phyloP scores from a whole-genome alignment of 2,329 filamentous ascomycete species.

The Periglandula ipomoeae region DNA sequence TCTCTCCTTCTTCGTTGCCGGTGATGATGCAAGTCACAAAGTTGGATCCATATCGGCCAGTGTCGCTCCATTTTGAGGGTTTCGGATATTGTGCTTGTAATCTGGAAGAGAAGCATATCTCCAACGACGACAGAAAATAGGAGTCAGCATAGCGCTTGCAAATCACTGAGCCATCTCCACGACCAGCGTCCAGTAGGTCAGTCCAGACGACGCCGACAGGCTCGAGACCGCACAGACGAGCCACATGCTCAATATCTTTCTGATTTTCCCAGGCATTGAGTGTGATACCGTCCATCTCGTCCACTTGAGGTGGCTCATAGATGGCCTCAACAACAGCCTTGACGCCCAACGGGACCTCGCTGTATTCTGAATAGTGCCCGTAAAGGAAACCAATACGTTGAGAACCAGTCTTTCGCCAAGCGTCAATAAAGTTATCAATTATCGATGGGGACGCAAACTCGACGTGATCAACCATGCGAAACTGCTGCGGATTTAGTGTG shows the following conservation, averaged over 20 bases:
- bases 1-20: conserved; percentile 83
- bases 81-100: conserved; percentile 85
- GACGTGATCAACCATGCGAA: conserved; percentile 96
- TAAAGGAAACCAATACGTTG: conserved; percentile 89
- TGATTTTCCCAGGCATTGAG: conserved; percentile 80
- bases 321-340: conserved; percentile 97
- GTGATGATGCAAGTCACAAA: conserved; percentile 95
- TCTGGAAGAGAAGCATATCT: conserved; percentile 81
- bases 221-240: conserved; percentile 74
- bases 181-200: conserved; percentile 75
- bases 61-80: conserved; percentile 93
- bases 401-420: conserved; percentile 77
- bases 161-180: conserved; percentile 73
- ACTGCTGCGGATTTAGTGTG: conserved; percentile 84
- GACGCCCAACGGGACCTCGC: conserved; percentile 83
- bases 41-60: conserved; percentile 85
- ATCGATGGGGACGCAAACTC: conserved; percentile 82
- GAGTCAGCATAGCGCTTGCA: conserved; percentile 96
- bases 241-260: conserved; percentile 69
- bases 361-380: conserved; percentile 82
- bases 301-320: conserved; percentile 87
- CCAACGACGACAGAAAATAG: conserved; percentile 85
- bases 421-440: conserved; percentile 82
- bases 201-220: conserved; percentile 92
- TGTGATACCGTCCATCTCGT: conserved; percentile 82